Percentiles rank a stretch among this genome's conserved stretches.
These are phyloP conservation scores for Erythrophleum ivorense DNA, from an alignment of 331 rosid genomes.

Conservation along the genomic window DNA sequence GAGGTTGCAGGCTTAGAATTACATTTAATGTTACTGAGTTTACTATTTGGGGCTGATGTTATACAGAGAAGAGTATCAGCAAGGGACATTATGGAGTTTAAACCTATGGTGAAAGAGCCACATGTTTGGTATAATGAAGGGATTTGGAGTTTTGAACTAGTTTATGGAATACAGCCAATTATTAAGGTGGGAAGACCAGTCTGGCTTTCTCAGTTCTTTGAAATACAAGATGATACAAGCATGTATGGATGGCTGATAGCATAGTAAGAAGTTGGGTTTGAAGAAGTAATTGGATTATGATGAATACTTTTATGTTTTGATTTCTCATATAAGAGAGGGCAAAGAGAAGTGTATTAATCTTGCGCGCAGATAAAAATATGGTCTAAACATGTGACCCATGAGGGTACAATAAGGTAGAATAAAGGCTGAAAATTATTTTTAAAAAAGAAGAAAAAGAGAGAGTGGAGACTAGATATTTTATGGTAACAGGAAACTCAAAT, in stretches of 20 bases:
- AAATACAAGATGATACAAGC: neutral
- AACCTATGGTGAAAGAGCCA: neutral
- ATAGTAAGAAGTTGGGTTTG: neutral
- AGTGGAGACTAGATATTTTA: neutral
- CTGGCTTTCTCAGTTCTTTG: neutral
- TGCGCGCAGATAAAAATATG: neutral
- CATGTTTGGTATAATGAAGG: neutral
- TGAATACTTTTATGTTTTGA: neutral
- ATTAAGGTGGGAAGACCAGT: neutral
- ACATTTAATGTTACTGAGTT: neutral
- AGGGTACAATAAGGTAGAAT: neutral
- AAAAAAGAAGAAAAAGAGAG: neutral
- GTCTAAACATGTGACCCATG: neutral
- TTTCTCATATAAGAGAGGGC: neutral
- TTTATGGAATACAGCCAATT: neutral
- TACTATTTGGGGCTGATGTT: neutral
- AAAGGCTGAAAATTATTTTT: neutral
- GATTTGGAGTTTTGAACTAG: neutral
- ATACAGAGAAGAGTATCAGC: neutral
- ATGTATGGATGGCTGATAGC: neutral
- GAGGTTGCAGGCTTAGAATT: neutral
- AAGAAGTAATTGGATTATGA: slow-evolving; percentile 1
- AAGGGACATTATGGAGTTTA: neutral
- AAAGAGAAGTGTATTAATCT: neutral
- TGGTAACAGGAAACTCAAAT: neutral